Conservation (phyloP, 2,329 filamentous ascomycete species). For the Fusarium siculi region DNA sequence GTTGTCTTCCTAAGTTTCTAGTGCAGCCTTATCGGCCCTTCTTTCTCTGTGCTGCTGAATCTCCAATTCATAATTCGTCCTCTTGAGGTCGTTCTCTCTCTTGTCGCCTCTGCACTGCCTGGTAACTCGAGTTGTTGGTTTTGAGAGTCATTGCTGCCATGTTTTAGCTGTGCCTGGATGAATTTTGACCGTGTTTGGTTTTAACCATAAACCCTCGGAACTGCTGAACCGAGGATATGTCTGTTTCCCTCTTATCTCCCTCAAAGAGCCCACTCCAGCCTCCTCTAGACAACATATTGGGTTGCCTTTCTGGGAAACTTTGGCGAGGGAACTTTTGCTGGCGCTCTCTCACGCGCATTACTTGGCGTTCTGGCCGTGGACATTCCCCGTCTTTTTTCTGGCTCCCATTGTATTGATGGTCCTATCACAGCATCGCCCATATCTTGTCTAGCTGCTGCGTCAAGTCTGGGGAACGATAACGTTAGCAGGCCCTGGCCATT, state of each 20-base stretch:
- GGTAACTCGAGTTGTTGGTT: not conserved
- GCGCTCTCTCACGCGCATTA: slow-evolving; percentile 49
- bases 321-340: slow-evolving; percentile 56
- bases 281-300: slow-evolving; percentile 46
- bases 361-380: slow-evolving; percentile 47
- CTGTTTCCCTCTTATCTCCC: slow-evolving; percentile 41
- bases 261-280: slow-evolving; percentile 42
- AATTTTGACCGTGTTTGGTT: slow-evolving; percentile 2
- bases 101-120: slow-evolving; percentile 26
- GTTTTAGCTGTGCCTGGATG: slow-evolving; percentile 16
- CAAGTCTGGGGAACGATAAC: slow-evolving; percentile 50
- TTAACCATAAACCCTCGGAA: slow-evolving; percentile 17
- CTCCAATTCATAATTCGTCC: slow-evolving; percentile 23
- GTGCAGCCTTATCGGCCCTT: slow-evolving; percentile 43
- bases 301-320: slow-evolving; percentile 51
- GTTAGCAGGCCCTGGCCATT: slow-evolving; percentile 45
- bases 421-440: slow-evolving; percentile 45
- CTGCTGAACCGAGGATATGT: slow-evolving; percentile 24
- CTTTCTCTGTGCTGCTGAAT: slow-evolving; percentile 31
- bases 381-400: slow-evolving; percentile 36
- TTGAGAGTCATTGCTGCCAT: slow-evolving; percentile 2
- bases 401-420: slow-evolving; percentile 36
- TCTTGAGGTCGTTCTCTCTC: slow-evolving; percentile 4
- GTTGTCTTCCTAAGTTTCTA: slow-evolving; percentile 24
- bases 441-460: slow-evolving; percentile 42